phyloP scores from a whole-genome alignment of 2,329 filamentous ascomycete genomes.

The Botrytis hyacinthi region DNA sequence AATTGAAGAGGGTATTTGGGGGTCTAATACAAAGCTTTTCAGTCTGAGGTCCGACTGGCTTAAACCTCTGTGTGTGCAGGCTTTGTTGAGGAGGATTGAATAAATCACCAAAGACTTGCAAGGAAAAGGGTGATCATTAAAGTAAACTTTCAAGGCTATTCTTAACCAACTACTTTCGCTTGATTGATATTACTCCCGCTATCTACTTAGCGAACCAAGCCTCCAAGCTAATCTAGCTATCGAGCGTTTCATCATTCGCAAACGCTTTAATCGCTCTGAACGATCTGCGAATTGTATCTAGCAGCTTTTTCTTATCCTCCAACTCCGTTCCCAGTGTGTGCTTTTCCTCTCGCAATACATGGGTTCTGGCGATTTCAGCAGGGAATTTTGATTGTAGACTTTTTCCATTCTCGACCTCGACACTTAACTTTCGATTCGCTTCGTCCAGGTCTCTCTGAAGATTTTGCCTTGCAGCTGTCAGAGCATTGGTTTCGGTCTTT shows the following conservation, averaged over 20 bases:
- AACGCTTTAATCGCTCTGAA: background rate
- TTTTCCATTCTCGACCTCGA: background rate
- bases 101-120: background rate
- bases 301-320: background rate
- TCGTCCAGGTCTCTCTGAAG: background rate
- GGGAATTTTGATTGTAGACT: background rate
- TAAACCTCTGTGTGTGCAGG: background rate
- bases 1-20: background rate
- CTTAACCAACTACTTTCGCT: background rate
- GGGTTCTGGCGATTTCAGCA: background rate
- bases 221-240: background rate
- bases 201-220: background rate
- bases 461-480: background rate
- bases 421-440: background rate
- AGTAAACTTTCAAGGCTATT: background rate
- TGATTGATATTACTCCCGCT: background rate
- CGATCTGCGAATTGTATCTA: background rate
- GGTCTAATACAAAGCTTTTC: no score
- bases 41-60: background rate
- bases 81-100: background rate
- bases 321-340: background rate
- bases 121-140: background rate
- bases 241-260: background rate
- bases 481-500: accelerated
- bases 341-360: background rate